Evolutionary conservation across 257 asterid genomes (phyloP), one percentile per base, ranked within the genome.

Genomic region (Thymus mandschuricus): DNA sequence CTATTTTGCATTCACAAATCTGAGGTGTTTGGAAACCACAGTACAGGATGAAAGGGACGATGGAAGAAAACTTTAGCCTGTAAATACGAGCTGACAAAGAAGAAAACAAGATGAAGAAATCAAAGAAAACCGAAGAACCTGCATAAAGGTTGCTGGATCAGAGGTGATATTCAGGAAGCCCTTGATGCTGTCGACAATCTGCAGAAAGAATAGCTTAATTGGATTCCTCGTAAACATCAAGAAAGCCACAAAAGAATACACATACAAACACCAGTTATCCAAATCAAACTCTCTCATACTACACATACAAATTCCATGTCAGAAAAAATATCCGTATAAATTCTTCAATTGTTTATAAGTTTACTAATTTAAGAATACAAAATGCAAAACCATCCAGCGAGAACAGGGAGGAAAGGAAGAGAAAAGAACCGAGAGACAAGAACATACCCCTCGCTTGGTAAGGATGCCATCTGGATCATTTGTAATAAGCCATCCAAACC

Each of bases 111-210:
- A 31, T 4, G 11, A 3, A 0, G 44, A 55, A 70, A 35, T 13
- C 48, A 8, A 27, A 48, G 45, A 13, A 58, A 13, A 45, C 71
- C n/a, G 60, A 78, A 44, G 28, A 75, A 92, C 98, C 98, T 92
- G 96, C 68, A 87, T 74, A 72, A 92, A 86, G 43, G 98, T 88
- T 29, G 90, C 82, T 8, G 98, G 98, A 44, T 90, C 90, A 64
- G 87, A 56, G 46, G 92, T 44, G 38, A 92, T 88, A 75, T 86
- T 81, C 80, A 90, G 76, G 60, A 52, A 88, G 3, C 91, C 87
- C 46, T 41, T 76, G 75, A 92, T 80, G 85, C 93, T 82, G 66
- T 83, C 97, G 75, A 87, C 83, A 64, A 92, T 77, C 98, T 90
- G 93, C 80, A 86, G 51, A 71, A 10, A 15, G 0, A 64, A 68